phyloP scores from a whole-genome alignment of 73 alveolate genomes.

The Halteria grandinella region DNA sequence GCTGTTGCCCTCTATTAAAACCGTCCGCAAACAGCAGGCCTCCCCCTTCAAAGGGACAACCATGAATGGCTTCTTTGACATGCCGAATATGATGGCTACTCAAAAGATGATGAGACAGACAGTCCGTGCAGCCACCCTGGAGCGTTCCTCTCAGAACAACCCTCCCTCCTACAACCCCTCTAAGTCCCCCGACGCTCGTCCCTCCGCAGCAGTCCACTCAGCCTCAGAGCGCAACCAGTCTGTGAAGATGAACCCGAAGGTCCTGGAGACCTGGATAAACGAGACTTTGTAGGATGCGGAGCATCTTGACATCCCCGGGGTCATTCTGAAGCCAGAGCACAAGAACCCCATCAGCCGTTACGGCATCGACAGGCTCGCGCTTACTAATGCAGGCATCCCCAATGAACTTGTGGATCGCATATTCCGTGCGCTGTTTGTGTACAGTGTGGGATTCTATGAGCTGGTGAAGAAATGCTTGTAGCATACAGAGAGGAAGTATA shows the following conservation, averaged over 20 bases:
- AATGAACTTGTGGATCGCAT: constrained; percentile 59
- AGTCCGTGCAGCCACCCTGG: too few relatives aligned
- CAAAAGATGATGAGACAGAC: too few relatives aligned
- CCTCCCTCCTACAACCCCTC: too few relatives aligned
- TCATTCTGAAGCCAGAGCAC: constrained; percentile 67
- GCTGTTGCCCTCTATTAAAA: too few relatives aligned
- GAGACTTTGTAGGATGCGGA: constrained; percentile 70
- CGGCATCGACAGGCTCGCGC: constrained; percentile 68
- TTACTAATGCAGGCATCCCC: constrained; percentile 64
- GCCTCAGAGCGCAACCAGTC: not conserved
- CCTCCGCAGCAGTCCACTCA: not conserved
- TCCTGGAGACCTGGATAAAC: constrained; percentile 67
- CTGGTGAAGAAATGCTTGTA: constrained; percentile 57
- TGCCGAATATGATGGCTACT: too few relatives aligned
- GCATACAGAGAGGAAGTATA: constrained; percentile 66
- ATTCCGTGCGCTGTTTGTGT: constrained; percentile 70
- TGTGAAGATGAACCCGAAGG: constrained; percentile 49
- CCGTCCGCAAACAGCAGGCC: too few relatives aligned
- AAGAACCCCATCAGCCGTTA: constrained; percentile 65
- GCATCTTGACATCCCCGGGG: constrained; percentile 68
- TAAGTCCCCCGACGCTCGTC: too few relatives aligned
- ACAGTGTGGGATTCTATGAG: constrained; percentile 74
- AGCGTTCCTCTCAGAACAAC: too few relatives aligned
- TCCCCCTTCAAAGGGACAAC: too few relatives aligned
- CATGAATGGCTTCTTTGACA: too few relatives aligned